Evolutionary conservation across 805 yeast genomes (phyloP).

Genomic region (Soucietia sequanensis): DNA sequence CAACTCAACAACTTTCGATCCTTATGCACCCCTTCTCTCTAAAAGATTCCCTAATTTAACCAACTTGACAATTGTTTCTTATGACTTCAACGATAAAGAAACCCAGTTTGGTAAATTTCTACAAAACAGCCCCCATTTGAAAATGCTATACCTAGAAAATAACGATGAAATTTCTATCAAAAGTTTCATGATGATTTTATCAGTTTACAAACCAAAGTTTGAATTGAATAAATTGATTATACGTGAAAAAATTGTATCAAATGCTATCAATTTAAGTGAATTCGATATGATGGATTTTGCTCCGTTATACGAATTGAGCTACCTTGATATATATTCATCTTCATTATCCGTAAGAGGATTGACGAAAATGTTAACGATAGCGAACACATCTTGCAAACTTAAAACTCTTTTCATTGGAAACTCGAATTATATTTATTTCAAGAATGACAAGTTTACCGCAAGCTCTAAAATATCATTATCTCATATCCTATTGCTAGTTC

Average conservation of each 20-base stretch:
- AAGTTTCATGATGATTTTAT: slow-evolving; percentile 25
- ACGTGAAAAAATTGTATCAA: slow-evolving; percentile 24
- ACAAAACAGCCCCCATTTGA: slow-evolving; percentile 13
- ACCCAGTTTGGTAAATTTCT: slow-evolving; percentile 28
- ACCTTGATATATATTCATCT: slow-evolving; percentile 39
- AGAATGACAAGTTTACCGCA: slow-evolving; percentile 15
- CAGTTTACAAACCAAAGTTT: slow-evolving; percentile 28
- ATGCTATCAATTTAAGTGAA: slow-evolving; percentile 25
- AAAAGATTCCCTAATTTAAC: slow-evolving; percentile 21
- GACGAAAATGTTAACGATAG: slow-evolving; percentile 35
- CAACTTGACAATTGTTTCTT: slow-evolving; percentile 28
- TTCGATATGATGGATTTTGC: slow-evolving; percentile 20
- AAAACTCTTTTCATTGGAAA: slow-evolving; percentile 34
- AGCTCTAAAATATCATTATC: slow-evolving; percentile 11
- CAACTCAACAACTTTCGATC: slow-evolving; percentile 17
- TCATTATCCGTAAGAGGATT: slow-evolving; percentile 41
- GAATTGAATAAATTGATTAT: slow-evolving; percentile 23
- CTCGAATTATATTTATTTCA: slow-evolving; percentile 28
- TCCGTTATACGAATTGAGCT: slow-evolving; percentile 19
- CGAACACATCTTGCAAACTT: slow-evolving; percentile 26
- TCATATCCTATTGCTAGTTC: slow-evolving; percentile 19
- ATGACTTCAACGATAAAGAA: slow-evolving; percentile 25
- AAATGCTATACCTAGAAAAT: slow-evolving; percentile 30
- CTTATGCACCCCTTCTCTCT: slow-evolving; percentile 23
- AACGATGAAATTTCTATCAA: slow-evolving; percentile 27